These are phyloP conservation scores for Colletotrichum falcatum DNA, from an alignment of 2,329 filamentous ascomycete genomes.

Conservation along the genomic window DNA sequence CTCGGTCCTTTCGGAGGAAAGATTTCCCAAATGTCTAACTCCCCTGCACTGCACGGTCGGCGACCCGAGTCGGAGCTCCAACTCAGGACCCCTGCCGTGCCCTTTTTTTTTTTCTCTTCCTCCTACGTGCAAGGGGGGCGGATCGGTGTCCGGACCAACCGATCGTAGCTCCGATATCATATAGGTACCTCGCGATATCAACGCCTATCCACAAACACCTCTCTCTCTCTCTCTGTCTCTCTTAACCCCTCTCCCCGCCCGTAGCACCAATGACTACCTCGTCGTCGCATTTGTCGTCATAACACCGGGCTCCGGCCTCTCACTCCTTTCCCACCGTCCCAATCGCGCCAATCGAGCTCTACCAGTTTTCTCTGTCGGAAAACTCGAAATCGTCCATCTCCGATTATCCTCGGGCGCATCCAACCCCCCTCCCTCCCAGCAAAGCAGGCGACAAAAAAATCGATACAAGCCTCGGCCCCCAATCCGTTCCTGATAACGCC, in stretches of 20 bases:
- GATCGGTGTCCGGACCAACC: background rate
- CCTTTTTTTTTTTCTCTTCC: background rate
- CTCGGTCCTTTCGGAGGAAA: slow-evolving; percentile 26
- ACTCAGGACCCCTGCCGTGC: slow-evolving; percentile 2
- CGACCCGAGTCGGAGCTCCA: slow-evolving; percentile 8
- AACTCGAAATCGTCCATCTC: background rate
- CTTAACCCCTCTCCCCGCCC: too few relatives aligned
- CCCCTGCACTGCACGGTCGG: too few relatives aligned
- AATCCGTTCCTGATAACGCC: background rate
- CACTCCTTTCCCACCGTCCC: background rate
- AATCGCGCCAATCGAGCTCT: background rate
- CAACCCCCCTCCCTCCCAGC: background rate
- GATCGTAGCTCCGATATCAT: slow-evolving; percentile 38
- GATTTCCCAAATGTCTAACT: slow-evolving; percentile 17
- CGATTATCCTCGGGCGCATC: background rate
- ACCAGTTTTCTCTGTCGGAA: background rate
- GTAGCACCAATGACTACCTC: slow-evolving; percentile 13
- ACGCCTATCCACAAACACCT: background rate
- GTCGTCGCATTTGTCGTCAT: slow-evolving; percentile 13
- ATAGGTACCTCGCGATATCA: slow-evolving; percentile 4
- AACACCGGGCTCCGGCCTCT: slow-evolving; percentile 11
- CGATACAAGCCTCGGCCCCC: background rate
- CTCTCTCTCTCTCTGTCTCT: background rate
- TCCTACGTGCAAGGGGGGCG: background rate
- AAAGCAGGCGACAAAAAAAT: slow-evolving; percentile 21